Evolutionary conservation across 169 alveolate species (phyloP).

Genomic region (Eimeria sp.): DNA sequence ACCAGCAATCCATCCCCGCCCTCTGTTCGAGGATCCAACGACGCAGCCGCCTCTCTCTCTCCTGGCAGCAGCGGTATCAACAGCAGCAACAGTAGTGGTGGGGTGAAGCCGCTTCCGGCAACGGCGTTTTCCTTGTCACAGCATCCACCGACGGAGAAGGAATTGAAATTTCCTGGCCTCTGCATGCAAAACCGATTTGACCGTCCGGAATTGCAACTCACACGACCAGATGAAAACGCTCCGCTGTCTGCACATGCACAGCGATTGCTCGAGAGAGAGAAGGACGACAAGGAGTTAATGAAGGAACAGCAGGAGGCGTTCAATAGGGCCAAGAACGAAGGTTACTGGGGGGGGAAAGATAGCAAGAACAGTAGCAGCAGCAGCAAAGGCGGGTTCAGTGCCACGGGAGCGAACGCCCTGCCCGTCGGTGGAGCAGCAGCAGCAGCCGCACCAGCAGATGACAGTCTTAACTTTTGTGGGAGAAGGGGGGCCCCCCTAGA

Average conservation of each 20-base stretch:
- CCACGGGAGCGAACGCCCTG: conserved; percentile 74
- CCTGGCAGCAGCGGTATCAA: background rate
- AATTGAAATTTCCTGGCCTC: conserved; percentile 82
- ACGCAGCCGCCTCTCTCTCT: background rate
- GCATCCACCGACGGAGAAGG: conserved; percentile 75
- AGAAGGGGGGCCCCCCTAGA: conserved; percentile 73
- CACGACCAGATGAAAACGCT: conserved; percentile 78
- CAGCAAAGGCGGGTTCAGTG: conserved; percentile 29
- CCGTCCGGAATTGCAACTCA: conserved; percentile 80
- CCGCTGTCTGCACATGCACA: conserved; percentile 65
- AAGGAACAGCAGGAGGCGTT: conserved; percentile 78
- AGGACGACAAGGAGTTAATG: conserved; percentile 81
- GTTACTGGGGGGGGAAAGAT: conserved; percentile 34
- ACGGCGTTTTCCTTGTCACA: background rate
- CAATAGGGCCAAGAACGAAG: conserved; percentile 37
- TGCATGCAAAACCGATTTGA: conserved; percentile 75
- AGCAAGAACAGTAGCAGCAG: conserved; percentile 62
- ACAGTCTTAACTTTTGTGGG: conserved; percentile 38
- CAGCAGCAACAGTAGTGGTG: conserved; percentile 53
- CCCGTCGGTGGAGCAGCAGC: conserved; percentile 67
- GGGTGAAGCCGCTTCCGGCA: conserved; percentile 1
- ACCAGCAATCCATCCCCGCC: background rate
- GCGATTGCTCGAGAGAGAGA: conserved; percentile 78
- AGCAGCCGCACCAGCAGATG: conserved; percentile 14
- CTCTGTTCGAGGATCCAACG: background rate